Percentiles rank a stretch among this genome's conserved stretches.
Conservation (phyloP, 495 filamentous ascomycete species). For the Polyplosphaeria fusca region DNA sequence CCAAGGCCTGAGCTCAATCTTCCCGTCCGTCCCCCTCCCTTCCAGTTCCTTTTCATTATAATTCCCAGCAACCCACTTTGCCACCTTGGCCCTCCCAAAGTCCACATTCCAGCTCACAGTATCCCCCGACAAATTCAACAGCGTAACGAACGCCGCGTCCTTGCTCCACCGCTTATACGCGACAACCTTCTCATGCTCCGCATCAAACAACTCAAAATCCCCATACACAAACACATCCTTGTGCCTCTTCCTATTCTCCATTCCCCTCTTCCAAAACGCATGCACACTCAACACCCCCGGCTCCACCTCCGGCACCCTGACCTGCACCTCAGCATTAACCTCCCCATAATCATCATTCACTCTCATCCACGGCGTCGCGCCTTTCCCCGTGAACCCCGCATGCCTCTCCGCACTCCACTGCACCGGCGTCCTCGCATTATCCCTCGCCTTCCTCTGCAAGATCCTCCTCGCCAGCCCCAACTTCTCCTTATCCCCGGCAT, state of each 20-base stretch:
- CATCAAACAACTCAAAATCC: constrained; percentile 42
- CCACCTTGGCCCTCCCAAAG: constrained; percentile 36
- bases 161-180: constrained; percentile 40
- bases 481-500: constrained; percentile 32
- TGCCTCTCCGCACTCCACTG: constrained; percentile 37
- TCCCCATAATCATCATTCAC: constrained; percentile 41
- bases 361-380: constrained; percentile 42
- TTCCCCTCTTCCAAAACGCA: constrained; percentile 47
- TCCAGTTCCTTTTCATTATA: constrained; percentile 37
- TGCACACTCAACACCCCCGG: constrained; percentile 39
- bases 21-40: constrained; percentile 30
- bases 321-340: constrained; percentile 38
- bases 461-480: constrained; percentile 27
- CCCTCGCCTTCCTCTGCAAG: constrained; percentile 40
- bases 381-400: constrained; percentile 38
- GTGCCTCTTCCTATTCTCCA: constrained; percentile 43
- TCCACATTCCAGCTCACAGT: constrained; percentile 41
- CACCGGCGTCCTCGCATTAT: constrained; percentile 43
- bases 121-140: constrained; percentile 46
- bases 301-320: constrained; percentile 7
- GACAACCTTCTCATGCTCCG: constrained; percentile 40
- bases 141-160: constrained; percentile 40
- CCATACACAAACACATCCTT: constrained; percentile 49
- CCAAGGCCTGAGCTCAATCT: constrained; percentile 38
- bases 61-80: constrained; percentile 45